These are phyloP conservation scores for Camelina hispida DNA, from an alignment of 345 rosid genomes.

Conservation along the genomic window DNA sequence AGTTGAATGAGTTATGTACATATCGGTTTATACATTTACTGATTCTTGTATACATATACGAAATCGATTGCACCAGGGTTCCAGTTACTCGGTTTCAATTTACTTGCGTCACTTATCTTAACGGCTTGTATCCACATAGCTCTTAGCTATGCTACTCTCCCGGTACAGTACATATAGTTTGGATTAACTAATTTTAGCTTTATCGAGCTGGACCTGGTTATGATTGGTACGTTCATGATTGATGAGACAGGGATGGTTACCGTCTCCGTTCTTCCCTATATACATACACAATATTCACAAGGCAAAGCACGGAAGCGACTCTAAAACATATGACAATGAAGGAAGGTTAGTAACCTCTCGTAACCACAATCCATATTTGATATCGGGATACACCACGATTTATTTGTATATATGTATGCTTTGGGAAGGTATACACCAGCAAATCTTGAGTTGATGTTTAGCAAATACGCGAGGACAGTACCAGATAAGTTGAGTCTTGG, in stretches of 20 bases:
- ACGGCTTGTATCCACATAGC: constrained; percentile 53
- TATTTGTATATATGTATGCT: background rate
- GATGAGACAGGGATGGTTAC: constrained; percentile 69
- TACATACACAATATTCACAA: constrained; percentile 77
- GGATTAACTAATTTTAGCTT: background rate
- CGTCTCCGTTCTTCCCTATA: constrained; percentile 73
- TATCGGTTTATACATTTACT: background rate
- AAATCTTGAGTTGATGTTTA: constrained; percentile 65
- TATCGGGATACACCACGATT: background rate
- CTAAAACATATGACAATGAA: constrained; percentile 69
- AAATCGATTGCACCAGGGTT: constrained; percentile 48
- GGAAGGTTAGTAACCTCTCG: constrained; percentile 52
- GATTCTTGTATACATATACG: background rate
- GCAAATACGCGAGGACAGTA: constrained; percentile 72
- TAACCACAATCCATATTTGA: background rate
- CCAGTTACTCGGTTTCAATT: constrained; percentile 68
- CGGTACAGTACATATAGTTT: constrained; percentile 47
- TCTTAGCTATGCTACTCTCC: constrained; percentile 69
- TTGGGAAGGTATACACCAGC: constrained; percentile 61
- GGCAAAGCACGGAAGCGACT: constrained; percentile 78
- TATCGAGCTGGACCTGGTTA: background rate
- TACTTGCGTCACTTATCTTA: constrained; percentile 55
- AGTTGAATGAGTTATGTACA: background rate
- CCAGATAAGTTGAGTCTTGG: constrained; percentile 62
- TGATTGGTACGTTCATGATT: background rate